Percentiles rank a stretch among this genome's conserved stretches.
phyloP scores from a whole-genome alignment of 2,329 filamentous ascomycete species.

The Acarospora socialis region DNA sequence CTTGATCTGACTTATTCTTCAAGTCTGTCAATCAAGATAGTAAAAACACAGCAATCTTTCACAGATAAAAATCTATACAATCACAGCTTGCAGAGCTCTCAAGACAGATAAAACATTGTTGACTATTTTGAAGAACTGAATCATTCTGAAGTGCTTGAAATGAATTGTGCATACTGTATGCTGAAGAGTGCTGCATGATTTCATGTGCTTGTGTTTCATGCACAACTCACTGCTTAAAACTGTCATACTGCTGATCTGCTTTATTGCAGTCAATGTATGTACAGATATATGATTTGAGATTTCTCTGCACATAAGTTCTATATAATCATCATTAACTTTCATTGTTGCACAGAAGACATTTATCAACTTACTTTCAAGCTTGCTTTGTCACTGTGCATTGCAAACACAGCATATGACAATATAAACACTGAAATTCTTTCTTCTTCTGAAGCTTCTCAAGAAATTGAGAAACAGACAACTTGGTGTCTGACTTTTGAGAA shows the following conservation, averaged over 20 bases:
- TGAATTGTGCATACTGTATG: background rate
- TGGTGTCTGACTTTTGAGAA: slow-evolving; percentile 1
- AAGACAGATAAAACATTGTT: no score
- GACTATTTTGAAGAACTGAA: background rate
- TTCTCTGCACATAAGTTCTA: slow-evolving; percentile 3
- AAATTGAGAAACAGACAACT: background rate
- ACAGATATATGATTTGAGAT: slow-evolving; percentile 5
- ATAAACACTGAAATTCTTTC: slow-evolving; percentile 4
- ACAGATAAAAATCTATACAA: no score
- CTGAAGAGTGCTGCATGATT: slow-evolving; percentile 4
- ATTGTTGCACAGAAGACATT: background rate
- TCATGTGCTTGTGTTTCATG: slow-evolving; percentile 5
- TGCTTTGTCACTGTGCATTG: background rate
- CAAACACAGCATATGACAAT: slow-evolving; percentile 4
- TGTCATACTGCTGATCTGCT: slow-evolving; percentile 2
- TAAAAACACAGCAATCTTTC: no score
- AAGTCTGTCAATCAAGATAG: no score
- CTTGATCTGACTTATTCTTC: no score
- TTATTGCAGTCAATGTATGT: slow-evolving; percentile 3
- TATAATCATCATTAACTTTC: background rate
- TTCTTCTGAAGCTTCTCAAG: no score
- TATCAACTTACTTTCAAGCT: slow-evolving; percentile 6
- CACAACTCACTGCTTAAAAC: slow-evolving; percentile 4
- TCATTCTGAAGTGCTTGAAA: background rate
- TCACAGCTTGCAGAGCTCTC: no score